Conservation (phyloP, 108 stramenopile species). For the Chaetoceros muelleri region DNA sequence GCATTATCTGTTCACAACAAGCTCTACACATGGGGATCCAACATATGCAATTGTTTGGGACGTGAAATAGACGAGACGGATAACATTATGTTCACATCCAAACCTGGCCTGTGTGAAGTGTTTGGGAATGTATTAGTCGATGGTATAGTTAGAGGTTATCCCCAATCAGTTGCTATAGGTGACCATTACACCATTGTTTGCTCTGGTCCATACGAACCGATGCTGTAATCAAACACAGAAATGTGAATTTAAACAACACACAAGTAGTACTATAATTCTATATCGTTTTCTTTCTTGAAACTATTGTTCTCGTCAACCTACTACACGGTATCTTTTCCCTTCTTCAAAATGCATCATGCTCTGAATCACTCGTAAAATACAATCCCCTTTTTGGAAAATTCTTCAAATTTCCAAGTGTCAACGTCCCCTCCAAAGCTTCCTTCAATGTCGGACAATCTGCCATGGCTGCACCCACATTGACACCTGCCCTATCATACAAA, state of each 20-base stretch:
- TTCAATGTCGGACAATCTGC: slow-evolving; percentile 4
- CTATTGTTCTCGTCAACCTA: too few relatives aligned
- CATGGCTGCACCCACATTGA: not conserved
- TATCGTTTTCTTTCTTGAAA: too few relatives aligned
- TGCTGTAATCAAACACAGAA: too few relatives aligned
- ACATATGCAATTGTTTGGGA: slow-evolving; percentile 32
- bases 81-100: slow-evolving; percentile 19
- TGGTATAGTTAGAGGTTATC: not conserved
- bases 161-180: not conserved
- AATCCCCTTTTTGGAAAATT: not conserved
- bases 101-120: not conserved
- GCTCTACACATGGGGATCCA: slow-evolving; percentile 71
- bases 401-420: not conserved
- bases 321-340: too few relatives aligned
- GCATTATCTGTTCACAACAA: slow-evolving; percentile 48
- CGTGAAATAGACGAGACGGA: slow-evolving; percentile 19
- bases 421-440: slow-evolving; percentile 1
- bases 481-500: not conserved
- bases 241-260: too few relatives aligned
- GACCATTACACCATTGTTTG: not conserved
- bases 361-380: slow-evolving; percentile 1
- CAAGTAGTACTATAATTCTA: too few relatives aligned
- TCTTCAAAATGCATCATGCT: slow-evolving; percentile 2
- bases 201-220: not conserved
- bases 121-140: not conserved